Base-by-base conservation (phyloP, 257 asterid species). In the Solanum megistacrolobum region DNA sequence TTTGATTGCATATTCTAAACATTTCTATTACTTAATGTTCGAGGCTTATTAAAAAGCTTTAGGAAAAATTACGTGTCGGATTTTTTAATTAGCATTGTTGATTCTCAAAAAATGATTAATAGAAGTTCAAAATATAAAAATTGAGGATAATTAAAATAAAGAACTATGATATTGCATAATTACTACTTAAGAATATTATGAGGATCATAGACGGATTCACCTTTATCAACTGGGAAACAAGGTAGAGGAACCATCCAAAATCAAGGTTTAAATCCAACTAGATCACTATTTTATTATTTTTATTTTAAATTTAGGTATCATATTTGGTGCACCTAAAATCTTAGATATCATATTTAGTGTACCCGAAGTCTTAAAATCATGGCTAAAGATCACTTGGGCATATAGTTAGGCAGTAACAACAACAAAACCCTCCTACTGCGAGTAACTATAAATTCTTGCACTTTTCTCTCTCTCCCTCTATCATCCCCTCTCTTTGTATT, bases 41-140 rank as follows among this genome's bases (percentile, higher is more conserved):
- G 29, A 21, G 69, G 69, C 11, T 60, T 21, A 4, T 0, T 60
- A 23, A 60, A 60, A 60, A 4, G 29, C 5, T 60, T 21, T 60
- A 9, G 27, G 12, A 1, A 58, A 58, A 58, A 58, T 60, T 10
- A 23, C 0, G 3, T 0, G 7, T 23, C 3, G 5, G 0, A 9
- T 23, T 60, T 23, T 1, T 21, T 23, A 60, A 60, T 60, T 60
- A 8, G 11, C 27, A 21, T 60, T 4, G 14, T 23, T 58, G 2
- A 58, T 58, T 48, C 9, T 48, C 9, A 3, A 20, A 6, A 20
- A 20, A 55, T 7, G 5, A 55, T 6, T 55, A 55, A 20, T 55
- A 55, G 2, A 55, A 55, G 11, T 20, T 20, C 0, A 55, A 55
- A 23, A 62, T 62, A n/a, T 9, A 1, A 23, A 62, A 0, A 23